phyloP scores from a whole-genome alignment of 805 yeast species.

The Myxozyma monticola region DNA sequence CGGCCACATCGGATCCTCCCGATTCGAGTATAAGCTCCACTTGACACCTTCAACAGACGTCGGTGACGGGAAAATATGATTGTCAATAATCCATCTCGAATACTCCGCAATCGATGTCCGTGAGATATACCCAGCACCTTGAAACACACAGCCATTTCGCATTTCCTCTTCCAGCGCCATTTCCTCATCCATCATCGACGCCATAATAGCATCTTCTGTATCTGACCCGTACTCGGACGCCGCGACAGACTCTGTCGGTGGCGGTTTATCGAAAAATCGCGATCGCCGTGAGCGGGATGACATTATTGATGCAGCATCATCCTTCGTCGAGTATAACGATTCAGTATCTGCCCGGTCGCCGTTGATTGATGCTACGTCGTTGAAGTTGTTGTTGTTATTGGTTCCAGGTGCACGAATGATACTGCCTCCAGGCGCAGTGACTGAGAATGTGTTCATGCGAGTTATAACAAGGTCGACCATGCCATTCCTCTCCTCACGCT shows the following conservation, averaged over 20 bases:
- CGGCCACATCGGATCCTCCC: constrained; percentile 21
- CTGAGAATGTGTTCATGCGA: constrained; percentile 21
- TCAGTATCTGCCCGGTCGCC: constrained; percentile 12
- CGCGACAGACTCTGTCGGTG: constrained; percentile 10
- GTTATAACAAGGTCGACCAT: constrained; percentile 27
- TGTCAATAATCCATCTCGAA: constrained; percentile 27
- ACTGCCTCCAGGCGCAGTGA: constrained; percentile 24
- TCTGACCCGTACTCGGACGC: constrained; percentile 11
- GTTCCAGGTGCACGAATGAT: neutral
- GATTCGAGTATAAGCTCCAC: constrained; percentile 20
- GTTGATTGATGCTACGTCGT: constrained; percentile 3
- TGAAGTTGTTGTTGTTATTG: neutral
- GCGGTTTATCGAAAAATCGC: constrained; percentile 11
- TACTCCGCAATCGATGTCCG: constrained; percentile 26
- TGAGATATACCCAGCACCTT: constrained; percentile 26
- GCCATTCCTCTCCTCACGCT: constrained; percentile 27
- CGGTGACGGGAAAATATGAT: constrained; percentile 29
- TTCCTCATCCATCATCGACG: constrained; percentile 14
- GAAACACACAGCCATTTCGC: constrained; percentile 27
- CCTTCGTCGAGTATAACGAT: constrained; percentile 22
- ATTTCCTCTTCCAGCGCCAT: constrained; percentile 18
- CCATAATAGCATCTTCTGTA: constrained; percentile 7
- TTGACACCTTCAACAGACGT: constrained; percentile 21
- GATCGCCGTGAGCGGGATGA: constrained; percentile 25
- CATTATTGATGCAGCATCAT: constrained; percentile 23